These are phyloP conservation scores for Cyclotella baltica DNA, from an alignment of 108 stramenopile species.

Conservation along the genomic window DNA sequence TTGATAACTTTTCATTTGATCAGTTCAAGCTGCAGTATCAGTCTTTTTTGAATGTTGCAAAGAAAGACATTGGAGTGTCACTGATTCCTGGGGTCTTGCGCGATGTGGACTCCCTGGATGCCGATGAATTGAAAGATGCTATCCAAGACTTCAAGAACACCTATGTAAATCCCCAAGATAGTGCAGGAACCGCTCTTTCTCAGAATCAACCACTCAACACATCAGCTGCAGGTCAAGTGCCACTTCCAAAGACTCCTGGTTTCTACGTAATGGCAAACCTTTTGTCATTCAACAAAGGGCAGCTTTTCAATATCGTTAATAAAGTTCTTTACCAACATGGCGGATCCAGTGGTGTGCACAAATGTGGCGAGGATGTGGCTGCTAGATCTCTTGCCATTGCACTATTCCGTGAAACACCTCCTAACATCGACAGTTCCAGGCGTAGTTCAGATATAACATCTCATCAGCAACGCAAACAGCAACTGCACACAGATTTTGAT, in stretches of 20 bases:
- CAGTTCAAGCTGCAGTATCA: slow-evolving; percentile 25
- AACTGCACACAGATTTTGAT: slow-evolving; percentile 41
- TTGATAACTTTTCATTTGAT: slow-evolving; percentile 30
- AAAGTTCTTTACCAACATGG: slow-evolving; percentile 51
- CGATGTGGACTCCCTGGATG: slow-evolving; percentile 21
- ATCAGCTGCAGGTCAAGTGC: slow-evolving; percentile 41
- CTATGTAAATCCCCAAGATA: slow-evolving; percentile 25
- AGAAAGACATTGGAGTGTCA: slow-evolving; percentile 39
- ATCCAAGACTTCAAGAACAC: slow-evolving; percentile 47
- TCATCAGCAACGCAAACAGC: slow-evolving; percentile 24
- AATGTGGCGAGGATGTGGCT: slow-evolving; percentile 41
- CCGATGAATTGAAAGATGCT: slow-evolving; percentile 35
- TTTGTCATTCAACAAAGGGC: slow-evolving; percentile 56
- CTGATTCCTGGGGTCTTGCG: slow-evolving; percentile 38
- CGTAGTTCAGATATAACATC: slow-evolving; percentile 18
- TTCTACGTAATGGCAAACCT: slow-evolving; percentile 55
- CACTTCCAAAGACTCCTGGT: slow-evolving; percentile 61
- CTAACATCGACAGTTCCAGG: slow-evolving; percentile 53
- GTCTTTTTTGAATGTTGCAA: slow-evolving; percentile 25
- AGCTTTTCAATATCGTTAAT: slow-evolving; percentile 58
- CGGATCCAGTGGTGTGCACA: slow-evolving; percentile 50
- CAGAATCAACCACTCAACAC: slow-evolving; percentile 43
- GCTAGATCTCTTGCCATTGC: slow-evolving; percentile 64
- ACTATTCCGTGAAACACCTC: slow-evolving; percentile 71
- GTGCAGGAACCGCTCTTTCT: neutral